Base-by-base conservation (phyloP, 106 monocot species). In the Dioscorea dumetorum region DNA sequence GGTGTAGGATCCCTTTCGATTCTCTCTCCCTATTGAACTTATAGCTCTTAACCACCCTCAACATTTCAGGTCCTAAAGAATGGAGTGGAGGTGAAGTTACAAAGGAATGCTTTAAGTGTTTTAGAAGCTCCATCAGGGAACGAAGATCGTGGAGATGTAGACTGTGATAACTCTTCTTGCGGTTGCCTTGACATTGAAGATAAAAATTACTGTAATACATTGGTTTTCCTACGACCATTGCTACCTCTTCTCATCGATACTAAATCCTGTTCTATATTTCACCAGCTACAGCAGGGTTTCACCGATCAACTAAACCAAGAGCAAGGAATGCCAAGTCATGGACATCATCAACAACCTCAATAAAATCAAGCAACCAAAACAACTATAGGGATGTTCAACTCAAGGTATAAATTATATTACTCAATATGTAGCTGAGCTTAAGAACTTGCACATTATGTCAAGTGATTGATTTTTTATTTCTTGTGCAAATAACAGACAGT, bases 31-130 rank as follows among this genome's bases (percentile, higher is more conserved):
- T 41, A 8, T 6, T 41, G 41, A 41, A 8, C 41, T 41, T 41
- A 41, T 41, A 6, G 10, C 5, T 41, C 41, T 41, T 41, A 10
- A 41, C 6, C 1, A 41, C 41, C 41, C 41, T 41, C 9, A 41
- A 41, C 41, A 50, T 35, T 73, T 12, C 69, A 93, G 93, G 93
- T 93, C 49, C 83, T 93, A n/a, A 93, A 93, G 69, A 93, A 93
- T 86, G 93, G 93, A 28, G 89, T 86, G 64, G 93, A 93, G 76
- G 93, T 93, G 74, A 93, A 93, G 69, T 68, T 93, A 52, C 93
- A 93, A 62, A 89, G 93, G 66, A 93, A 90, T 77, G 93, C 93
- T 51, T 70, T 93, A 70, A 93, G 86, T 54, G 93, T 90, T 11
- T 72, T 93, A 58, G 93, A 93, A 76, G 64, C 85, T 70, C 93